These are phyloP conservation scores for Helianthus tuberosus DNA, from an alignment of 129 eudicot species.

Conservation along the genomic window DNA sequence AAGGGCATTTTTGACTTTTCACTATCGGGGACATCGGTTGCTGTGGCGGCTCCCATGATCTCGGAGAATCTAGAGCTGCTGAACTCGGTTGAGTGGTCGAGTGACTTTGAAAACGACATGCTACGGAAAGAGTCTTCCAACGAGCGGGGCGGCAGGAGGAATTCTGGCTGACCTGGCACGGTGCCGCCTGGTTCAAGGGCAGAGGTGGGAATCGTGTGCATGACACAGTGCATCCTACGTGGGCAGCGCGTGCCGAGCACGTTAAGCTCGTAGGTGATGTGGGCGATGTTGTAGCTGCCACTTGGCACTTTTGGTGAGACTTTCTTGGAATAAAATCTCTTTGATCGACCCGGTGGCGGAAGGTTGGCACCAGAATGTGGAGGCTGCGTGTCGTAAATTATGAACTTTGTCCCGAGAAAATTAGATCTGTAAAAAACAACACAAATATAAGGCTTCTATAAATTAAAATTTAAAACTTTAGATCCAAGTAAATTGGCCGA, in stretches of 20 bases:
- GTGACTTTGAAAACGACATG: conserved; percentile 76
- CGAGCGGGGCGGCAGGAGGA: conserved; percentile 66
- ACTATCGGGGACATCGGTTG: conserved; percentile 44
- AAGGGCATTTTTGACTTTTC: conserved; percentile 56
- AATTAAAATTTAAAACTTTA: neutral
- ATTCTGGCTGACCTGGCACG: conserved; percentile 83
- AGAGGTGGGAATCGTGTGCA: conserved; percentile 80
- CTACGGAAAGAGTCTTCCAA: conserved; percentile 81
- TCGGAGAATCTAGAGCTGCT: conserved; percentile 73
- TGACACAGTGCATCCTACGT: conserved; percentile 75
- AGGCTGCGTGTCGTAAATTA: conserved; percentile 86
- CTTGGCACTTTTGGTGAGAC: conserved; percentile 88
- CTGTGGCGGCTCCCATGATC: conserved; percentile 39
- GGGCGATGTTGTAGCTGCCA: conserved; percentile 83
- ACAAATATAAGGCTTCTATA: neutral
- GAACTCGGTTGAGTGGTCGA: conserved; percentile 74
- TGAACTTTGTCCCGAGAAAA: conserved; percentile 83
- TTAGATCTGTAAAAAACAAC: conserved; percentile 56
- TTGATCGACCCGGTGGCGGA: conserved; percentile 64
- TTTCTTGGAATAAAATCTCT: conserved; percentile 72
- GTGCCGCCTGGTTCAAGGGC: conserved; percentile 69
- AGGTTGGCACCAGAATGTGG: conserved; percentile 59
- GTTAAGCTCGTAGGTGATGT: conserved; percentile 76
- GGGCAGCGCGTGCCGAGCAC: conserved; percentile 94
- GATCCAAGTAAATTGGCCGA: neutral